Evolutionary conservation across 257 asterid genomes (phyloP).

Genomic region (Salvia rosmarinus): DNA sequence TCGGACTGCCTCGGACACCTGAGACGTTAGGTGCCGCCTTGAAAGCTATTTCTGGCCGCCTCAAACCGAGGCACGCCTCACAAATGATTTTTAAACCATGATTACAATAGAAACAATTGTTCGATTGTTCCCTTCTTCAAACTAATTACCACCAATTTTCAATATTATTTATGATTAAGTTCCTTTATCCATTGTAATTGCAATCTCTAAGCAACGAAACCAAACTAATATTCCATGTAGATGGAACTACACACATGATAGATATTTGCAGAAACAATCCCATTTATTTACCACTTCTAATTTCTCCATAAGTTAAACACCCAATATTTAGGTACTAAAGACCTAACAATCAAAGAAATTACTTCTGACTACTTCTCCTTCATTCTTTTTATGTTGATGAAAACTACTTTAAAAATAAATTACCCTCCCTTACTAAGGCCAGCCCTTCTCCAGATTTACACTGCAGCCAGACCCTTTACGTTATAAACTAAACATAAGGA

Average conservation of each 20-base stretch:
- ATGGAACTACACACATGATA: background rate
- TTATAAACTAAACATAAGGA: background rate
- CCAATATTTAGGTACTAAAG: background rate
- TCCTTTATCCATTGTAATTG: background rate
- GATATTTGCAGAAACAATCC: background rate
- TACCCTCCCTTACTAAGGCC: background rate
- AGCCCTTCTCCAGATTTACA: background rate
- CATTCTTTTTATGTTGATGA: background rate
- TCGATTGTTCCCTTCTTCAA: background rate
- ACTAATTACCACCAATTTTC: background rate
- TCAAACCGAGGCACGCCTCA: no score
- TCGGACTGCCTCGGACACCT: no score
- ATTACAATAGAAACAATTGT: no score
- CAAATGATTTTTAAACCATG: no score
- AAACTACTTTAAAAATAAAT: background rate
- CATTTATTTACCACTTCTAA: background rate
- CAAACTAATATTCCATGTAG: background rate
- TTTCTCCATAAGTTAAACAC: background rate
- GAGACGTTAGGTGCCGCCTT: no score
- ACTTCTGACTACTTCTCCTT: background rate
- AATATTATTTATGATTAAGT: background rate
- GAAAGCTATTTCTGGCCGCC: no score
- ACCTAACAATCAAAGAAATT: background rate
- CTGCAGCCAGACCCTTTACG: background rate
- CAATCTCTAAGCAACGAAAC: background rate